These are phyloP conservation scores for Citrus sinensis DNA, from an alignment of 345 rosid genomes.

Conservation along the genomic window DNA sequence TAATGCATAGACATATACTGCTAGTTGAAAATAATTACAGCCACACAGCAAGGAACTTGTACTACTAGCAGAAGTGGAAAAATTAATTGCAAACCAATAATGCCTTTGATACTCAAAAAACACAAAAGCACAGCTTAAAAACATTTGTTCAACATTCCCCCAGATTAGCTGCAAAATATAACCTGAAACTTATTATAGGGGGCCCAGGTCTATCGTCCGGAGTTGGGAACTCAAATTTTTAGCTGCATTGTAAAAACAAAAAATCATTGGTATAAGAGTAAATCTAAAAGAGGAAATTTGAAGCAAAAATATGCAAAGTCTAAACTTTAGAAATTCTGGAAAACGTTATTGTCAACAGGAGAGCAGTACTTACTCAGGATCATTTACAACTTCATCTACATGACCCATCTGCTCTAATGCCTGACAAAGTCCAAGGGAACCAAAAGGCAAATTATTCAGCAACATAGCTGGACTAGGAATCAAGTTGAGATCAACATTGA, in stretches of 20 bases:
- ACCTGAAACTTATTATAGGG: conserved; percentile 99
- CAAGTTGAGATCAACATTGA: not conserved
- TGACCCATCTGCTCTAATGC: conserved; percentile 89
- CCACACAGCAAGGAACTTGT: not conserved
- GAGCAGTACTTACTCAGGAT: conserved; percentile 78
- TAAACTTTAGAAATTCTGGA: not conserved
- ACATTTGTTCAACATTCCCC: conserved; percentile 4
- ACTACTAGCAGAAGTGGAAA: not conserved
- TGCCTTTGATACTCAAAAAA: not conserved
- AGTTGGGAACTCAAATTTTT: conserved; percentile 97
- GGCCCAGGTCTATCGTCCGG: conserved; percentile 98
- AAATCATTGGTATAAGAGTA: not conserved
- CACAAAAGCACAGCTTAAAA: not conserved
- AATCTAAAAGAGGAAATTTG: conserved; percentile 6
- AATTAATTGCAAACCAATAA: not conserved
- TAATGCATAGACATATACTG: not conserved
- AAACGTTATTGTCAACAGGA: conserved; percentile 11
- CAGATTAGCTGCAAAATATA: conserved; percentile 23
- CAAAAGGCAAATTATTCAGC: not conserved
- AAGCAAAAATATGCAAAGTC: conserved; percentile 5
- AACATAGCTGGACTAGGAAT: not conserved
- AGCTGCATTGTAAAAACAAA: conserved; percentile 54
- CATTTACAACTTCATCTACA: conserved; percentile 92
- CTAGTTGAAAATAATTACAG: not conserved
- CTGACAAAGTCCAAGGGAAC: conserved; percentile 35